These are phyloP conservation scores for Alisma plantagoaquatica DNA, from an alignment of 106 monocot species.

Conservation along the genomic window DNA sequence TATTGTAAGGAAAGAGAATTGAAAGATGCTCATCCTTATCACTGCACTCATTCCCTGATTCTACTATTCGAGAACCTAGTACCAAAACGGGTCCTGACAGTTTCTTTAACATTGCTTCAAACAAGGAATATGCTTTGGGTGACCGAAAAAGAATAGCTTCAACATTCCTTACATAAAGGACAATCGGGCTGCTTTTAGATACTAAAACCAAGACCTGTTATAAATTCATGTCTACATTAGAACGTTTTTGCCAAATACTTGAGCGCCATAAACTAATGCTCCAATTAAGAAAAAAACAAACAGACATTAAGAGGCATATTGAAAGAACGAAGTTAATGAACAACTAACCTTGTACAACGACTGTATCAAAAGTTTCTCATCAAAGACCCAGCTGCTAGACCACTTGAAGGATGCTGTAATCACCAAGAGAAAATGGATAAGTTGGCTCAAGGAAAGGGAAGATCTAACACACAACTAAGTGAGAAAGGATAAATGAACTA, in stretches of 20 bases:
- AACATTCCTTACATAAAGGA: conserved; percentile 69
- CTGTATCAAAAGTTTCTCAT: conserved; percentile 44
- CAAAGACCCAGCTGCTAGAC: conserved; percentile 40
- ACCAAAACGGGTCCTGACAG: conserved; percentile 47
- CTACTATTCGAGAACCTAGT: conserved; percentile 51
- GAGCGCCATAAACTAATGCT: too few species aligned
- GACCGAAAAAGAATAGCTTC: conserved; percentile 41
- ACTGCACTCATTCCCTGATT: conserved; percentile 21
- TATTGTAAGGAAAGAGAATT: conserved; percentile 50
- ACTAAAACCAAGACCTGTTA: conserved; percentile 38
- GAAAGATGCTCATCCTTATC: conserved; percentile 35
- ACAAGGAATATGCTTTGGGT: conserved; percentile 34
- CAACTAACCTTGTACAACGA: conserved; percentile 43
- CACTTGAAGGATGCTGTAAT: conserved; percentile 15
- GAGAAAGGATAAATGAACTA: background rate
- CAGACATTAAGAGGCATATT: too few species aligned
- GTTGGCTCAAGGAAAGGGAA: background rate
- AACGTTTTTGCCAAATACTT: too few species aligned
- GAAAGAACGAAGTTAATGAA: background rate
- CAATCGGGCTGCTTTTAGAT: conserved; percentile 39
- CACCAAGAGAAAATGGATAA: background rate
- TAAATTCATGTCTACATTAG: too few species aligned
- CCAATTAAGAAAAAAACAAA: background rate
- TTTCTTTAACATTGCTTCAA: conserved; percentile 58
- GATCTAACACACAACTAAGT: background rate